Evolutionary conservation across 225 moss, liverwort and hornwort species (phyloP).

Genomic region (Takakia lepidozioides): DNA sequence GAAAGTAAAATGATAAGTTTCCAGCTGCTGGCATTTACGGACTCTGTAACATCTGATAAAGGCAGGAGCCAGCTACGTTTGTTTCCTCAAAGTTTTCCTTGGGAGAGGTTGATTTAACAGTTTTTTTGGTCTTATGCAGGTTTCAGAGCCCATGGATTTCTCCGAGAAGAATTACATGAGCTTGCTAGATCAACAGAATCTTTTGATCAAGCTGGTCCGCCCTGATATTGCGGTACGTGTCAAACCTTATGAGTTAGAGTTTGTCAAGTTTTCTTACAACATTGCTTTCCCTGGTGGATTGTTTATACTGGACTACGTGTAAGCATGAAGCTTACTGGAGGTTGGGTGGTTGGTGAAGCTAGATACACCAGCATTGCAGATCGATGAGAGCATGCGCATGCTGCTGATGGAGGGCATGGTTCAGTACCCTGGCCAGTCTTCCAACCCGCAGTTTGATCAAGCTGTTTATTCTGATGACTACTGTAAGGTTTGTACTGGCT

Average conservation of each 20-base stretch:
- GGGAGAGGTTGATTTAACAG: conserved; percentile 3
- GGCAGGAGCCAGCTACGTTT: too few relatives aligned
- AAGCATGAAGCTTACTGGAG: conserved; percentile 11
- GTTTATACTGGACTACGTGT: too few relatives aligned
- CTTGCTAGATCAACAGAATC: conserved; percentile 61
- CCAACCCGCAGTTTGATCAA: conserved; percentile 56
- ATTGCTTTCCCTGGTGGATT: too few relatives aligned
- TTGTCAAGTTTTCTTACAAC: background rate
- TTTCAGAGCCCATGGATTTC: conserved; percentile 65
- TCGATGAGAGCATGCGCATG: conserved; percentile 59
- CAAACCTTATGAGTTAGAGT: background rate
- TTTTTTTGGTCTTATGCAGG: conserved; percentile 18
- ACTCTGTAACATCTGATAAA: too few relatives aligned
- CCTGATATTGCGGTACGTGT: conserved; percentile 55
- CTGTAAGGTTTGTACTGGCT: conserved; percentile 63
- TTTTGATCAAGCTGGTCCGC: conserved; percentile 72
- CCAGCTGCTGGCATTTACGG: too few relatives aligned
- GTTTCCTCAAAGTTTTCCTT: too few relatives aligned
- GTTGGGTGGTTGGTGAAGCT: conserved; percentile 33
- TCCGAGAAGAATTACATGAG: conserved; percentile 73
- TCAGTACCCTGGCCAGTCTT: conserved; percentile 71
- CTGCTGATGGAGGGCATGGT: conserved; percentile 75
- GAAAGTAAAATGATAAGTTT: too few relatives aligned
- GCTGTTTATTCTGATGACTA: conserved; percentile 71
- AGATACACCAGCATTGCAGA: conserved; percentile 31